phyloP scores from a whole-genome alignment of 1,284 basidiomycete genomes.

The Heterobasidion parviporum region DNA sequence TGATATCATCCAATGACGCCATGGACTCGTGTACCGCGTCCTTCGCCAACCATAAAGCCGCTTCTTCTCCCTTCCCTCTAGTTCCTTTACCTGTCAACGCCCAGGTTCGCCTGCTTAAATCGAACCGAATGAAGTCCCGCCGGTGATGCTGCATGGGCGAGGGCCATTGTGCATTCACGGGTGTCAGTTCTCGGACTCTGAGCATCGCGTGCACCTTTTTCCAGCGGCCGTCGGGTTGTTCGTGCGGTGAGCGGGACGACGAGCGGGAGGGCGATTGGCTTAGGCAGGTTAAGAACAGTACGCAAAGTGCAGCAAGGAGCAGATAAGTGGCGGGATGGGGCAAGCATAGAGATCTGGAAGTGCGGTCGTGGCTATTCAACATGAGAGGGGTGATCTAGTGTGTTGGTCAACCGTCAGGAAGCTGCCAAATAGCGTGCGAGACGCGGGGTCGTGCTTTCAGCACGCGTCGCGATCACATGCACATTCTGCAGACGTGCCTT shows the following conservation, averaged over 20 bases:
- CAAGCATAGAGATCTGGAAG: too few relatives aligned
- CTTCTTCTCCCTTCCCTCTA: background rate
- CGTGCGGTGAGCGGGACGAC: background rate
- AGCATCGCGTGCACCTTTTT: constrained; percentile 1
- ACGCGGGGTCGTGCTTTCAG: too few relatives aligned
- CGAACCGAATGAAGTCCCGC: background rate
- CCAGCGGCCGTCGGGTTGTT: background rate
- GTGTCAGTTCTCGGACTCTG: background rate
- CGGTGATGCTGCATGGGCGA: background rate
- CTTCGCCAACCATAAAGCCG: background rate
- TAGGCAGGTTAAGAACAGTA: background rate
- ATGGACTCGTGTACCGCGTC: background rate
- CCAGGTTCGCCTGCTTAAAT: background rate
- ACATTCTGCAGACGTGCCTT: too few relatives aligned
- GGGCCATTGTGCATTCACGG: background rate
- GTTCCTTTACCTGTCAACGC: background rate
- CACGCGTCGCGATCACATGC: too few relatives aligned
- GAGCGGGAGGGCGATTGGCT: background rate
- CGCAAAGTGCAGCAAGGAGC: background rate
- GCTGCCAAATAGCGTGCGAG: too few relatives aligned
- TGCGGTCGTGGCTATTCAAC: background rate
- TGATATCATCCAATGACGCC: background rate
- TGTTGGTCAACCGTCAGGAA: too few relatives aligned
- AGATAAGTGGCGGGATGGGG: background rate
- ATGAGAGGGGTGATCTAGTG: too few relatives aligned